Evolutionary conservation across 371 early-diverging fungal species (phyloP).

Genomic region (Circinella umbellata): DNA sequence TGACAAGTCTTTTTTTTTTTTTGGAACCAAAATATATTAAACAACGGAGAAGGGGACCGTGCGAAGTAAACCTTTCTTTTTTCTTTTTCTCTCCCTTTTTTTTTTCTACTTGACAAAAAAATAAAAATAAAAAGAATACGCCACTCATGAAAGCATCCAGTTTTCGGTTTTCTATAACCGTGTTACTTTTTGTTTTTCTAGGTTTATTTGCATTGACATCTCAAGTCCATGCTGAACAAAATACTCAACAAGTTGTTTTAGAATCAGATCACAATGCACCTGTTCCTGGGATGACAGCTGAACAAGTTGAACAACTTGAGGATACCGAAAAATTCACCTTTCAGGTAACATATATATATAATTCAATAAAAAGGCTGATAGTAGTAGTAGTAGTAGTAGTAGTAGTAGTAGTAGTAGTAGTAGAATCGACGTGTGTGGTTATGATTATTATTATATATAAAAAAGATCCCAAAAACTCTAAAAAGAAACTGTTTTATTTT

Average conservation of each 20-base stretch:
- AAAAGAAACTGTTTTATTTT: too few relatives aligned
- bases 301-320: conserved; percentile 37
- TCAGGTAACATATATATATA: conserved; percentile 27
- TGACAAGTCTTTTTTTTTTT: background rate
- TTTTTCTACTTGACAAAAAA: conserved; percentile 3
- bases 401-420: too few relatives aligned
- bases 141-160: conserved; percentile 21
- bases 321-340: conserved; percentile 45
- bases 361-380: too few relatives aligned
- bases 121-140: background rate
- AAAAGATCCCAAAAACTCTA: too few relatives aligned
- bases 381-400: too few relatives aligned
- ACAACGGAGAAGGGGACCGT: background rate
- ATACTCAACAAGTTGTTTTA: conserved; percentile 17
- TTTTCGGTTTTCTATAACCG: conserved; percentile 15
- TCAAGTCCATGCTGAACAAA: conserved; percentile 5
- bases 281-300: conserved; percentile 32
- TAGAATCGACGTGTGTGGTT: too few relatives aligned
- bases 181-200: conserved; percentile 19
- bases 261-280: conserved; percentile 15
- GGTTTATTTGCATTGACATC: conserved; percentile 11
- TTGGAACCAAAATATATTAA: background rate
- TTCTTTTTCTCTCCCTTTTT: background rate
- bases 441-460: too few relatives aligned
- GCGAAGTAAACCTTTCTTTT: too few relatives aligned